phyloP scores from a whole-genome alignment of 305 asterid genomes.

The Withania somnifera region DNA sequence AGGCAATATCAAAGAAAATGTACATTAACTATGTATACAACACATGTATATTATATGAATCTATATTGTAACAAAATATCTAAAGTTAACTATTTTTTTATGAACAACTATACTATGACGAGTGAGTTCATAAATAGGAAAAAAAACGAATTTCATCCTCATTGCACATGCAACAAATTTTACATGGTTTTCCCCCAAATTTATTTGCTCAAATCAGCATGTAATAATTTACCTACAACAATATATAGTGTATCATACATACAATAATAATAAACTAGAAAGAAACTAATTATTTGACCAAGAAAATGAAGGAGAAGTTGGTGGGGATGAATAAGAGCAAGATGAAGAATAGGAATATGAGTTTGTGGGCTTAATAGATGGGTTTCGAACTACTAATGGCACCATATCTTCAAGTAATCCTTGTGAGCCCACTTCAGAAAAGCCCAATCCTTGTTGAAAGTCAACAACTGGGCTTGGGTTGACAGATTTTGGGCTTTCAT shows the following conservation, averaged over 20 bases:
- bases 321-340: slow-evolving; percentile 38
- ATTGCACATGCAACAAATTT: background rate
- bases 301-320: slow-evolving; percentile 40
- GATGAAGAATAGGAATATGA: slow-evolving; percentile 42
- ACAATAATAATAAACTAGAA: background rate
- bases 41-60: too few species aligned
- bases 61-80: too few species aligned
- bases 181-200: background rate
- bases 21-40: too few species aligned
- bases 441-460: slow-evolving; percentile 1
- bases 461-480: slow-evolving; percentile 1
- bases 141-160: background rate
- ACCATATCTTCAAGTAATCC: slow-evolving; percentile 90
- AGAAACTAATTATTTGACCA: slow-evolving; percentile 31
- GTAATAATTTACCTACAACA: background rate
- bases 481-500: background rate
- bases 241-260: background rate
- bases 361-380: slow-evolving; percentile 18
- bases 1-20: background rate
- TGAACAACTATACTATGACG: too few species aligned
- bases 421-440: slow-evolving; percentile 15
- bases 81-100: too few species aligned
- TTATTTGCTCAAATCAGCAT: background rate
- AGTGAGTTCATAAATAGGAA: background rate
- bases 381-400: slow-evolving; percentile 54